Base-by-base conservation (phyloP, 306 rosid species). In the Cucurbita maxima region DNA sequence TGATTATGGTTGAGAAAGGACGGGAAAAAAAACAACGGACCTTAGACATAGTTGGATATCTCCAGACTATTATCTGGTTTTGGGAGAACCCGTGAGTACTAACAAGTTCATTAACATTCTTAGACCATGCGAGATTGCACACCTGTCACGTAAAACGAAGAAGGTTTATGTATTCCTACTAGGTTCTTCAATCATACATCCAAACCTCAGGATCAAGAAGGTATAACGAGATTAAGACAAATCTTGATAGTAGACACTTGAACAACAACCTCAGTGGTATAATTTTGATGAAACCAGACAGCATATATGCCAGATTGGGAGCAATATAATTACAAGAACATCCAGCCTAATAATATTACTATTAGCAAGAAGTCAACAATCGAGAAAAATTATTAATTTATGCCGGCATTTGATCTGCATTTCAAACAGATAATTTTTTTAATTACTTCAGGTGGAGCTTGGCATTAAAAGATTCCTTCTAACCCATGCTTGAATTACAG, bases 11-110 rank as follows among this genome's bases (percentile, higher is more conserved):
- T 14, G 16, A 16, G 22, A 11, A 14, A 19, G 11, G 9, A 10
- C n/a, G 12, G 37, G 52, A 70, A 76, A 70, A 73, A 51, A 5
- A 10, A 5, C n/a, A 69, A 11, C 30, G 48, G 80, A 95, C 99
- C 97, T 95, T 95, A 58, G 97, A 95, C 99, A 95, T 91, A 58
- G 92, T 81, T 41, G 97, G 97, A 78, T 95, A 95, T 87, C 97
- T 89, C 99, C 99, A 91, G 75, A 95, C 97, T 71, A 95, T 89
- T 73, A 95, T 95, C 72, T 95, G 99, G 82, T 95, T 95, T 83
- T 95, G 99, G 68, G 99, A 95, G 84, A 89, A 95, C 36, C 97
- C 97, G 69, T 95, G 99, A 9, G 99, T 95, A 90, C 99, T 95
- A 36, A 95, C 99, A 19, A 91, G 88, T 80, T 95, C 99, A 69